phyloP scores from a whole-genome alignment of 169 alveolate genomes.

The Plasmodium vivax region DNA sequence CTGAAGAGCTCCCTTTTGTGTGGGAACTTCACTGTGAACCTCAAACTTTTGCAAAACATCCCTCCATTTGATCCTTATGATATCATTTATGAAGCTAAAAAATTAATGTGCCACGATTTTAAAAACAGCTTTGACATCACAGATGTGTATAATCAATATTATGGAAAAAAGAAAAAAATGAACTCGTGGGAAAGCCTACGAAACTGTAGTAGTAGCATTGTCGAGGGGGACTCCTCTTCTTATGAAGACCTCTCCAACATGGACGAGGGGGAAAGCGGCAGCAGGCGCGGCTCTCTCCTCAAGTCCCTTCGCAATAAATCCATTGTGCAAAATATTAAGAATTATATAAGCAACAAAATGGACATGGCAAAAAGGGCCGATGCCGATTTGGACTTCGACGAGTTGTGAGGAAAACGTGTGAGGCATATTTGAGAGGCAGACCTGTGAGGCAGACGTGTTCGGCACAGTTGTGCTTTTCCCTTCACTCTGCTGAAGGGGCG shows the following conservation, averaged over 20 bases:
- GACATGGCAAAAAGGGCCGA: constrained; percentile 4
- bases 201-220: constrained; percentile 2
- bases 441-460: background rate
- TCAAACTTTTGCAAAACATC: constrained; percentile 72
- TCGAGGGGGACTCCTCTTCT: background rate
- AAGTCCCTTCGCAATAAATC: constrained; percentile 21
- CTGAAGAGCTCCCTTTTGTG: constrained; percentile 45
- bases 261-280: constrained; percentile 8
- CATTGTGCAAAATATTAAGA: constrained; percentile 59
- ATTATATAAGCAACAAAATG: constrained; percentile 67
- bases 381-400: background rate
- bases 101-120: constrained; percentile 38
- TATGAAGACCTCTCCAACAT: background rate
- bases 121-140: constrained; percentile 34
- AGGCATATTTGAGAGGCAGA: background rate
- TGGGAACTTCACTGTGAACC: constrained; percentile 71
- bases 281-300: background rate
- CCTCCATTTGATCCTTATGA: constrained; percentile 76
- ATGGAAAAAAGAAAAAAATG: constrained; percentile 49
- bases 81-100: constrained; percentile 64
- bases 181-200: constrained; percentile 9
- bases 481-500: background rate
- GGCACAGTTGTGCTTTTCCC: background rate
- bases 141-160: constrained; percentile 38
- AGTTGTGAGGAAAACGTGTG: background rate